phyloP scores from a whole-genome alignment of 2,329 filamentous ascomycete species.

The Rutstroemia sp. region DNA sequence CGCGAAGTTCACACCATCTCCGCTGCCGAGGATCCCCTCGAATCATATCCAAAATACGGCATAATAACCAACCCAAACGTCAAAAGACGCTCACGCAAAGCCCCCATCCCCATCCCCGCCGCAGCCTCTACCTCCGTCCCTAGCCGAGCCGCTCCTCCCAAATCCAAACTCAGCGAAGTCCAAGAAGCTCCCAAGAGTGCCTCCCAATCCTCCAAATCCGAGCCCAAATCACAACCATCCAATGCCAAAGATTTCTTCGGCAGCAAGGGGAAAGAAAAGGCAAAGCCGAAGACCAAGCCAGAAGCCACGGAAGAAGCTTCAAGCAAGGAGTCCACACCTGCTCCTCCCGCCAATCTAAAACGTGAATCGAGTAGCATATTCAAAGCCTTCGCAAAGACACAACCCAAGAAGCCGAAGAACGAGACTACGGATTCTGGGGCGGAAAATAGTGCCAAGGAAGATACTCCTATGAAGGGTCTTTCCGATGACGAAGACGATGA shows the following conservation, averaged over 20 bases:
- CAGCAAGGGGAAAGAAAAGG: conserved; percentile 29
- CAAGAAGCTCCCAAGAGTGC: conserved; percentile 13
- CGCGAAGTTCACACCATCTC: conserved; percentile 52
- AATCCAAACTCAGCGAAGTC: conserved; percentile 6
- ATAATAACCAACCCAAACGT: conserved; percentile 68
- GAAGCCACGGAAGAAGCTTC: conserved; percentile 11
- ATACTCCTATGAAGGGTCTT: conserved; percentile 47
- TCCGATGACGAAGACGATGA: conserved; percentile 51
- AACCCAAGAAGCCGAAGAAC: conserved; percentile 51
- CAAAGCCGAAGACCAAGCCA: conserved; percentile 9
- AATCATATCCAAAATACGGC: conserved; percentile 57
- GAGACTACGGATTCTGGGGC: conserved; percentile 34
- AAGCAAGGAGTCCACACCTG: conserved; percentile 16
- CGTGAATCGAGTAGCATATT: conserved; percentile 60
- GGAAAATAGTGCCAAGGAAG: conserved; percentile 38
- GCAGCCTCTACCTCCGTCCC: conserved; percentile 13
- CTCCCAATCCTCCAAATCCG: conserved; percentile 5
- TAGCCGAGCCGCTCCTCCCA: conserved; percentile 11
- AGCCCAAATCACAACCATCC: conserved; percentile 21
- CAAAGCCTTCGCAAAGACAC: conserved; percentile 68
- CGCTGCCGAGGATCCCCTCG: conserved; percentile 50
- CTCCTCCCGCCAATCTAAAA: conserved; percentile 37
- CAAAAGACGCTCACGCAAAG: conserved; percentile 35
- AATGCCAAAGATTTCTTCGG: conserved; percentile 31
- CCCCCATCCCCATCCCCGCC: conserved; percentile 22